A percentile compares a stretch with the other conserved stretches of the same genome.
phyloP scores from a whole-genome alignment of 1,139 yeast genomes.

The Yamadazyma epiphylla region DNA sequence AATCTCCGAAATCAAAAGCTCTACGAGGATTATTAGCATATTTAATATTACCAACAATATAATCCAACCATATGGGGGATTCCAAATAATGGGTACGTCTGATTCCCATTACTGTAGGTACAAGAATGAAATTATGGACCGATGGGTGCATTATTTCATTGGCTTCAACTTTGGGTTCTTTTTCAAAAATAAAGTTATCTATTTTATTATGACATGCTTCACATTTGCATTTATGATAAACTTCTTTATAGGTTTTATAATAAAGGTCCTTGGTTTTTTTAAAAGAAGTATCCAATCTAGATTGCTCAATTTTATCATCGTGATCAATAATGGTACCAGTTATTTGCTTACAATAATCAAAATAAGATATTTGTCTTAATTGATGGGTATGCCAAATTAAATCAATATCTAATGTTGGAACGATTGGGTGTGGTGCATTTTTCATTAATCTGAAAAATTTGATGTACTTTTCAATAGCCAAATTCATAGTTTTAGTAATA shows the following conservation, averaged over 20 bases:
- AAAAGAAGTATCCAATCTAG: slow-evolving; percentile 6
- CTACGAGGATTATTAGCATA: background rate
- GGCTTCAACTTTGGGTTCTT: background rate
- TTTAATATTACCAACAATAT: too few species aligned
- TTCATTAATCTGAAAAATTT: slow-evolving; percentile 22
- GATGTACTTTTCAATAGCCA: slow-evolving; percentile 20
- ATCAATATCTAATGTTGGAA: slow-evolving; percentile 40
- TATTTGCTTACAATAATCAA: slow-evolving; percentile 14
- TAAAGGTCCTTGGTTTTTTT: slow-evolving; percentile 7
- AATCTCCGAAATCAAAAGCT: background rate
- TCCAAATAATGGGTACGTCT: background rate
- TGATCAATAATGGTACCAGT: slow-evolving; percentile 14
- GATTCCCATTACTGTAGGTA: background rate
- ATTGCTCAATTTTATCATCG: slow-evolving; percentile 12
- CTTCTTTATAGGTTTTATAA: background rate
- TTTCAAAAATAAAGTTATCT: too few species aligned
- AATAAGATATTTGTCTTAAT: slow-evolving; percentile 21
- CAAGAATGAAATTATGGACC: background rate
- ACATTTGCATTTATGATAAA: background rate
- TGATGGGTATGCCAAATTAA: slow-evolving; percentile 41
- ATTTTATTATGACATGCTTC: too few species aligned
- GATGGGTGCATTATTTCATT: background rate
- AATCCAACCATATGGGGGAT: background rate
- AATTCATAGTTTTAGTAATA: slow-evolving; percentile 15
- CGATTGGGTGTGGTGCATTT: slow-evolving; percentile 12